Percentiles rank a stretch among this genome's conserved stretches.
These are phyloP conservation scores for Alliaria petiolata DNA, from an alignment of 345 rosid species.

Conservation along the genomic window DNA sequence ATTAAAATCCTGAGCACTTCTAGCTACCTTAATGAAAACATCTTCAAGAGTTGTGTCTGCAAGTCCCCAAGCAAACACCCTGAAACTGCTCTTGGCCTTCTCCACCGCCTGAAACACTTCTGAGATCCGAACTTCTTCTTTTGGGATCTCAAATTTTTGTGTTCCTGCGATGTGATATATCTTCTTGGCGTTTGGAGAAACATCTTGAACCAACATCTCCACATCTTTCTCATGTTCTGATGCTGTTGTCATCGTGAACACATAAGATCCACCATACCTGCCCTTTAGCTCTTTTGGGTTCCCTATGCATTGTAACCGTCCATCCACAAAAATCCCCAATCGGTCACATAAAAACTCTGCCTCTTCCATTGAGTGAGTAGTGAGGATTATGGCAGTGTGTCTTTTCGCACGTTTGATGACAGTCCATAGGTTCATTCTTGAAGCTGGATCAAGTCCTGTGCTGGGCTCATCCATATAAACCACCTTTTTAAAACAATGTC, in stretches of 20 bases:
- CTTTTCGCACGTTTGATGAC: constrained; percentile 79
- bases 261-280: constrained; percentile 79
- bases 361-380: constrained; percentile 98
- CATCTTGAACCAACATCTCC: constrained; percentile 48
- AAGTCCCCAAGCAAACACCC: constrained; percentile 88
- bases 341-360: constrained; percentile 93
- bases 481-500: constrained; percentile 43
- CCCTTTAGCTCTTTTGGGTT: constrained; percentile 82
- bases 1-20: constrained; percentile 36
- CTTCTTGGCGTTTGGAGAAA: constrained; percentile 63
- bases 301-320: constrained; percentile 86
- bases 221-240: constrained; percentile 56
- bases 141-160: constrained; percentile 90
- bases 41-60: constrained; percentile 91
- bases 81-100: constrained; percentile 62
- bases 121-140: constrained; percentile 59
- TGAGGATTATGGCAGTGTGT: constrained; percentile 71
- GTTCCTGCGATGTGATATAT: constrained; percentile 82
- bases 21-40: constrained; percentile 94
- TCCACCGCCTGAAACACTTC: constrained; percentile 76
- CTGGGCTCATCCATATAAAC: constrained; percentile 98
- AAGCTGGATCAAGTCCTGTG: constrained; percentile 95
- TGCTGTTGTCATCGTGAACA: constrained; percentile 77
- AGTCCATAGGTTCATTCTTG: constrained; percentile 79
- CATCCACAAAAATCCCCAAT: constrained; percentile 75